Base-by-base conservation (phyloP, 208 protist genomes). In the Polymyxa betae region DNA sequence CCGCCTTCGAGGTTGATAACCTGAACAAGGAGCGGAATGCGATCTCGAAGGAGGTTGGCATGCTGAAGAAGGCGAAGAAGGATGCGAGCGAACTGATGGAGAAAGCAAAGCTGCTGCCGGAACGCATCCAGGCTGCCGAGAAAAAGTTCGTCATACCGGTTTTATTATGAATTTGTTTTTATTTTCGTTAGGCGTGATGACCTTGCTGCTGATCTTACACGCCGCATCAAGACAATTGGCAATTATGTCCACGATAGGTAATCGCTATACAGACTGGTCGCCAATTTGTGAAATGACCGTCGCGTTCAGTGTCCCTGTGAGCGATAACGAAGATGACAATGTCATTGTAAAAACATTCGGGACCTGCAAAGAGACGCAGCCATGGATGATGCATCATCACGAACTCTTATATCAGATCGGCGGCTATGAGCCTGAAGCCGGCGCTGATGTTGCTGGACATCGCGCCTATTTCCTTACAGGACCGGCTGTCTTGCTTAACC, bases 401-500 rank as follows among this genome's bases (percentile, higher is more conserved):
- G 92, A 93, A 72, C 88, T 94, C 1, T 40, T 94, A 29, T 89
- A 92, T 45, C 91, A 77, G 92, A 91, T 92, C 44, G 91, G 78
- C 20, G 72, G 89, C 38, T 92, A 88, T 44, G 91, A 93, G 40
- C 32, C 44, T 16, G 87, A 91, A 46, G 64, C 68, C 82, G 92
- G 93, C 78, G 43, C 96, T 29, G 93, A 95, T 0, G 97, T 99
- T 91, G 95, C 97, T 12, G 98, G 99, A 91, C 96, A 96, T 38
- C 95, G 99, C 88, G 97, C 97, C 35, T 99, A 99, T 93, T 99
- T 98, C 93, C 93, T 99, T 16, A 98, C 95, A n/a, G 98, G 98
- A 72, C 92, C 94, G 35, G 97, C 98, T 66, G 97, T 99, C 41
- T 94, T 97, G 88, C 94, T 99, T 32, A 99, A 99, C 94, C 92